A percentile compares a stretch with the other conserved stretches of the same genome.
Conservation (phyloP, 1,139 yeast species). For the Keqinozyma sinolaborantium region DNA sequence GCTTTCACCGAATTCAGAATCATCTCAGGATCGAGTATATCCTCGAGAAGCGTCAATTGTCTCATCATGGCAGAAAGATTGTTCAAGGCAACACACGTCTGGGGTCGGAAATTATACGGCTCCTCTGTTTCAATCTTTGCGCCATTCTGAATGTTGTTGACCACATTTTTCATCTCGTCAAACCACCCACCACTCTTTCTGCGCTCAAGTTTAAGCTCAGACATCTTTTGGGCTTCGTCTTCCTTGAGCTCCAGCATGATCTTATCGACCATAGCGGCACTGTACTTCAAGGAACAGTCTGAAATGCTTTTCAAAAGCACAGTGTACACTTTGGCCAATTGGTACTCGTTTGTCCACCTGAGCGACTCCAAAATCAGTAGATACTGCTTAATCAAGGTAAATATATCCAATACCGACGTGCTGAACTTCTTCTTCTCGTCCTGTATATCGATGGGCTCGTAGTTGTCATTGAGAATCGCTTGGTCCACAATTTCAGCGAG, state of each 20-base stretch:
- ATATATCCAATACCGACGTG: conserved; percentile 65
- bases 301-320: conserved; percentile 58
- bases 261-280: conserved; percentile 40
- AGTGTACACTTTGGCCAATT: conserved; percentile 59
- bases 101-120: conserved; percentile 58
- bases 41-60: conserved; percentile 60
- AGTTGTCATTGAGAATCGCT: conserved; percentile 54
- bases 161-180: conserved; percentile 44
- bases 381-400: conserved; percentile 59
- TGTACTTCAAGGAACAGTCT: conserved; percentile 54
- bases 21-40: conserved; percentile 56
- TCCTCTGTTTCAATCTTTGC: conserved; percentile 39
- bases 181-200: conserved; percentile 33
- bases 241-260: conserved; percentile 50
- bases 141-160: conserved; percentile 37
- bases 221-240: conserved; percentile 26
- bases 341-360: conserved; percentile 61
- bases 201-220: conserved; percentile 22
- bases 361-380: conserved; percentile 50
- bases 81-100: conserved; percentile 75
- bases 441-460: conserved; percentile 49
- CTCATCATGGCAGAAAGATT: conserved; percentile 61
- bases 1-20: conserved; percentile 46
- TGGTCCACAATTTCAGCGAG: conserved; percentile 49
- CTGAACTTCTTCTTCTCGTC: conserved; percentile 35